phyloP scores from a whole-genome alignment of 495 filamentous ascomycete genomes.

The Penicillium dipodomyicola region DNA sequence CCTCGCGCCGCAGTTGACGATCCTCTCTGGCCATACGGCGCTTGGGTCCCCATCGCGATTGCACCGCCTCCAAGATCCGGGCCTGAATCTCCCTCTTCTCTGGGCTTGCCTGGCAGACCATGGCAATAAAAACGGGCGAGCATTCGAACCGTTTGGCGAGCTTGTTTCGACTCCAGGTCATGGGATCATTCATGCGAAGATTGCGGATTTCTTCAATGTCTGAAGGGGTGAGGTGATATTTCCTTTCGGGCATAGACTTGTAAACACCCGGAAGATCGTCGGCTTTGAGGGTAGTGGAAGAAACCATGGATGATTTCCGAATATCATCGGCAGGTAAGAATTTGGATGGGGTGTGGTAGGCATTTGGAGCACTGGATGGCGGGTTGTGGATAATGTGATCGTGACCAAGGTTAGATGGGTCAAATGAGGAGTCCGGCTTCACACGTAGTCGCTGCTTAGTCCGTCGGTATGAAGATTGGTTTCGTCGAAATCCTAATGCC shows the following conservation, averaged over 20 bases:
- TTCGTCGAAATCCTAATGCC: slow-evolving; percentile 42
- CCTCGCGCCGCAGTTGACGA: slow-evolving; percentile 60
- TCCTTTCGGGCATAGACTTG: slow-evolving; percentile 52
- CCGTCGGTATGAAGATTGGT: slow-evolving; percentile 68
- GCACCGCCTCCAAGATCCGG: slow-evolving; percentile 56
- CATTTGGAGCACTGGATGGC: slow-evolving; percentile 75
- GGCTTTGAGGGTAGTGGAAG: slow-evolving; percentile 20
- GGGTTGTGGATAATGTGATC: slow-evolving; percentile 91
- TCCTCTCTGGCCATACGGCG: slow-evolving; percentile 73
- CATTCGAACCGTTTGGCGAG: slow-evolving; percentile 77
- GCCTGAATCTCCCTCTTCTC: slow-evolving; percentile 53
- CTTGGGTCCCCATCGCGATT: slow-evolving; percentile 71
- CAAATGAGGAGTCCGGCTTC: slow-evolving; percentile 71
- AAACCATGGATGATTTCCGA: slow-evolving; percentile 56
- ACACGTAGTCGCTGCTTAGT: slow-evolving; percentile 70
- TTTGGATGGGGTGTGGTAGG: slow-evolving; percentile 82
- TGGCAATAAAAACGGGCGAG: slow-evolving; percentile 66
- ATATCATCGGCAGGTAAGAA: slow-evolving; percentile 83
- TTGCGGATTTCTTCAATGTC: slow-evolving; percentile 78
- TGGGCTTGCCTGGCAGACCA: slow-evolving; percentile 48
- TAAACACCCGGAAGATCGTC: slow-evolving; percentile 56
- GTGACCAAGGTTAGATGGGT: slow-evolving; percentile 41
- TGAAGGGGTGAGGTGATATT: slow-evolving; percentile 70
- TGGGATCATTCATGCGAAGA: slow-evolving; percentile 65
- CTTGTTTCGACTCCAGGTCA: slow-evolving; percentile 65